Conservation (phyloP, 805 yeast species). For the Metschnikowia lunata region DNA sequence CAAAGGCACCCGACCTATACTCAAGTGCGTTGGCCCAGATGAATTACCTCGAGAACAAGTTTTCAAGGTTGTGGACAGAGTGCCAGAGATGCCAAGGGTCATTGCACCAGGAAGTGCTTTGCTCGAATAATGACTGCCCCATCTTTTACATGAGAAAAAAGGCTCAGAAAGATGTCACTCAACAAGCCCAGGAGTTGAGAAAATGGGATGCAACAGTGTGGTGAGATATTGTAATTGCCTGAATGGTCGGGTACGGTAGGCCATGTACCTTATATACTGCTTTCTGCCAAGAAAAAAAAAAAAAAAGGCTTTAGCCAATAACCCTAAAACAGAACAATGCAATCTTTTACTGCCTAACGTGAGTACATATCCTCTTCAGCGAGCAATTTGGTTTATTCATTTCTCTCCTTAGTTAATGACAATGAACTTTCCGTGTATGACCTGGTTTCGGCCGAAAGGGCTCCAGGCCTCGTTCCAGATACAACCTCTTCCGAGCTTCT, state of each 20-base stretch:
- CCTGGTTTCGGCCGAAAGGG: conserved; percentile 25
- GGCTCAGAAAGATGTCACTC: conserved; percentile 66
- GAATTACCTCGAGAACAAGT: conserved; percentile 75
- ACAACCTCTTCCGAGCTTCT: conserved; percentile 28
- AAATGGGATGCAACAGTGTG: conserved; percentile 63
- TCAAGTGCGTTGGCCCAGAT: conserved; percentile 76
- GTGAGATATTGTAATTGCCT: conserved; percentile 23
- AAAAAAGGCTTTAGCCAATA: background rate
- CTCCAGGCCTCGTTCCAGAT: conserved; percentile 26
- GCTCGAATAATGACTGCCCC: conserved; percentile 95
- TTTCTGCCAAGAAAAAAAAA: too few relatives aligned
- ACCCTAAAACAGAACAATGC: background rate
- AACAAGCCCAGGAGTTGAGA: conserved; percentile 52
- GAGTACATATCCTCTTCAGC: background rate
- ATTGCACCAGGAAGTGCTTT: conserved; percentile 89
- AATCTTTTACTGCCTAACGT: background rate
- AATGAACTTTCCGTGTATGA: conserved; percentile 35
- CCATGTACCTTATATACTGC: too few relatives aligned
- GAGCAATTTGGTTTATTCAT: background rate
- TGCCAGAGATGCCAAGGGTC: conserved; percentile 98
- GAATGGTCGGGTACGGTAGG: too few relatives aligned
- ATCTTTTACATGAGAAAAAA: conserved; percentile 94
- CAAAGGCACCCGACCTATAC: conserved; percentile 63
- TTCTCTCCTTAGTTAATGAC: conserved; percentile 3
- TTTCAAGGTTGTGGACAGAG: conserved; percentile 92